phyloP scores from a whole-genome alignment of 2,329 filamentous ascomycete species.

The Colletotrichum sp. region DNA sequence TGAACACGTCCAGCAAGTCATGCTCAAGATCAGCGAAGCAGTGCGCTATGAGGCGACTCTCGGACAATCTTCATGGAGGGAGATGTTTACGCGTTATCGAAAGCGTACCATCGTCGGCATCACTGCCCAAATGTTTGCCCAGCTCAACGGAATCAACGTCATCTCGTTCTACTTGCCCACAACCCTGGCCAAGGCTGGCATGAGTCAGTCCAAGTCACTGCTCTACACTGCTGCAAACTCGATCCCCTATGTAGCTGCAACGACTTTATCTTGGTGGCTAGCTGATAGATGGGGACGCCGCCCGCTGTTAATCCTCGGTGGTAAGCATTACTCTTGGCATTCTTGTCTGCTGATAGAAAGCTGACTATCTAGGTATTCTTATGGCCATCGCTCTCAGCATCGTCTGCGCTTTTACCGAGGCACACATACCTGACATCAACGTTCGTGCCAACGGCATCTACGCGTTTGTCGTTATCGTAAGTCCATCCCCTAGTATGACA shows the following conservation, averaged over 20 bases:
- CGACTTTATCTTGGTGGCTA: fast-evolving
- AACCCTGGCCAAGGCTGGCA: neutral
- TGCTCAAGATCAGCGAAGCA: neutral
- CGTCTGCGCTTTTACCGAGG: neutral
- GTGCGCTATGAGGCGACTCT: neutral
- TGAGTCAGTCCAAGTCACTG: neutral
- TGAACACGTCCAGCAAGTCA: neutral
- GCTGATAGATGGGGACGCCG: neutral
- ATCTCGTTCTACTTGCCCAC: neutral
- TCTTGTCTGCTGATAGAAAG: neutral
- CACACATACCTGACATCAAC: neutral
- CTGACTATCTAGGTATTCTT: fast-evolving
- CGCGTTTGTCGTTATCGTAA: neutral
- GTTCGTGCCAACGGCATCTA: neutral
- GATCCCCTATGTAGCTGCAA: neutral
- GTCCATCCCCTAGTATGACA: no score
- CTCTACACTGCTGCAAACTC: neutral
- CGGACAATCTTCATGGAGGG: neutral
- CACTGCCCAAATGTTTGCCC: neutral
- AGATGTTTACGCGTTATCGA: neutral
- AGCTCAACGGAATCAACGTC: neutral
- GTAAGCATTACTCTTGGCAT: neutral
- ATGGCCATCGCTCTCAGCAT: neutral
- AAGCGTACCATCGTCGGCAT: neutral
- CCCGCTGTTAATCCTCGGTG: neutral